phyloP scores from a whole-genome alignment of 208 protist species.

The Wallacemonas sp. region DNA sequence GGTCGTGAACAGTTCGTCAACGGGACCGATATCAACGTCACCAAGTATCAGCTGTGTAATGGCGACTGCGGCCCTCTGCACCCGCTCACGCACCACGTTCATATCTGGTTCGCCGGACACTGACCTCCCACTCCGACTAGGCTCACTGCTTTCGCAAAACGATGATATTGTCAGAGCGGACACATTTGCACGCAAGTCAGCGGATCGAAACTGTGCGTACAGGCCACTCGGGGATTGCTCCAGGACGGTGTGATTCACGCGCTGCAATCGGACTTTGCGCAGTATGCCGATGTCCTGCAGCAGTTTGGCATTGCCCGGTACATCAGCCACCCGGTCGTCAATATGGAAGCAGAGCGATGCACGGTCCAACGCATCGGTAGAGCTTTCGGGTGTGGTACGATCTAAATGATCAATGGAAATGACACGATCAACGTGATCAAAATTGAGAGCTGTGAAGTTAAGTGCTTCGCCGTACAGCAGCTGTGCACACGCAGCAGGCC shows the following conservation, averaged over 20 bases:
- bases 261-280: neutral
- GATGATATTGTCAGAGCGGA: conserved; percentile 5
- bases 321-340: conserved; percentile 21
- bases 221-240: neutral
- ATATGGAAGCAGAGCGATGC: conserved; percentile 37
- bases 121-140: no score
- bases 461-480: conserved; percentile 29
- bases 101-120: no score
- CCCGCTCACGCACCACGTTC: neutral
- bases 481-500: conserved; percentile 17
- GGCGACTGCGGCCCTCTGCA: neutral
- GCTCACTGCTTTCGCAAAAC: neutral
- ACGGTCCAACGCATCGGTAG: no score
- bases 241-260: neutral
- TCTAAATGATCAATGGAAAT: conserved; percentile 41
- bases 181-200: neutral
- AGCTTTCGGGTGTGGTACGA: no score
- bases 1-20: neutral
- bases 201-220: neutral
- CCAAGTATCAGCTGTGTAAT: conserved; percentile 6
- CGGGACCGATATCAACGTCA: neutral
- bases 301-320: neutral
- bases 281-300: neutral
- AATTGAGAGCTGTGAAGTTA: conserved; percentile 44
- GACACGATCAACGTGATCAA: conserved; percentile 25